phyloP scores from a whole-genome alignment of 495 filamentous ascomycete genomes.

The Astrothelium subdiscretum region DNA sequence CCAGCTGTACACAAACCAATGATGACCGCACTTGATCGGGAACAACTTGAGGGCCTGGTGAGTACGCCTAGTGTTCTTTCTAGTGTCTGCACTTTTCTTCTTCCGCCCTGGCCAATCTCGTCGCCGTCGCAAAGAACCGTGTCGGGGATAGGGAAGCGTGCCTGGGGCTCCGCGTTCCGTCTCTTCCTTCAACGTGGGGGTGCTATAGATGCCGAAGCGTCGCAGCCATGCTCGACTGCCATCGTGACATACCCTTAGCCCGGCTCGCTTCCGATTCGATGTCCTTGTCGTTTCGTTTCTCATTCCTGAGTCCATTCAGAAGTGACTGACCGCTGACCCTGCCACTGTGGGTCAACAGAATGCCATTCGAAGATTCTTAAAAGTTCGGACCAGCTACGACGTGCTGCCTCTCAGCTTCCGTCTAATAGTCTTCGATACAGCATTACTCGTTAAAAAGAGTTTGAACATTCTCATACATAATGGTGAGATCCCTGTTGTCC shows the following conservation, averaged over 20 bases:
- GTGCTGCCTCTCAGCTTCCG: constrained; percentile 96
- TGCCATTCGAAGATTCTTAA: constrained; percentile 90
- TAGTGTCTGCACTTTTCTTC: constrained; percentile 2
- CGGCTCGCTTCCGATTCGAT: background rate
- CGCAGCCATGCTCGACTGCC: background rate
- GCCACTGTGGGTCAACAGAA: constrained; percentile 39
- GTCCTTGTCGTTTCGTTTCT: background rate
- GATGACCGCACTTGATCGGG: constrained; percentile 70
- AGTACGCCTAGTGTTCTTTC: constrained; percentile 27
- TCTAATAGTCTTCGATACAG: constrained; percentile 89
- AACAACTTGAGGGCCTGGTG: constrained; percentile 89
- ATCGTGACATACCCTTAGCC: background rate
- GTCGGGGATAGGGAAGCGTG: background rate
- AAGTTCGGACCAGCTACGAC: constrained; percentile 93
- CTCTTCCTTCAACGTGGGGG: background rate
- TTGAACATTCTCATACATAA: constrained; percentile 94
- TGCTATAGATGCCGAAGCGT: background rate
- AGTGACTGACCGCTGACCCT: constrained; percentile 11
- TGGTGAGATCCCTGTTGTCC: constrained; percentile 43
- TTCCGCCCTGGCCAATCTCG: background rate
- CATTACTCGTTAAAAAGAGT: constrained; percentile 92
- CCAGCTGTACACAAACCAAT: constrained; percentile 33
- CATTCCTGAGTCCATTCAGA: background rate
- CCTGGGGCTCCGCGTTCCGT: background rate
- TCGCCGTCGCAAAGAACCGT: background rate